Evolutionary conservation across 441 rosid species (phyloP).

Genomic region (Adansonia grandidieri): DNA sequence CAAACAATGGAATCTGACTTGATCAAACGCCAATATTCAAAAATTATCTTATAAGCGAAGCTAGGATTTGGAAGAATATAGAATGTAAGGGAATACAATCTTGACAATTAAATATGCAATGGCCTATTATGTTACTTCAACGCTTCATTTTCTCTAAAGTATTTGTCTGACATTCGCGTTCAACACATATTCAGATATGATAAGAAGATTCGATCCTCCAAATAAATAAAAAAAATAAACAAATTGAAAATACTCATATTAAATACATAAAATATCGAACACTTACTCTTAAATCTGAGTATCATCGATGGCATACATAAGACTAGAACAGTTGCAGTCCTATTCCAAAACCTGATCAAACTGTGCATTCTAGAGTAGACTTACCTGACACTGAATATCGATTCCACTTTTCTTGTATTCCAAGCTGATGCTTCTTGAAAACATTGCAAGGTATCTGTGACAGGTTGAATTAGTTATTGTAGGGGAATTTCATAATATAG

Average conservation of each 20-base stretch:
- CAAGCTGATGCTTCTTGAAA: constrained; percentile 36
- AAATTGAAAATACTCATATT: no score
- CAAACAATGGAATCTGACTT: background rate
- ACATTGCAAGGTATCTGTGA: constrained; percentile 36
- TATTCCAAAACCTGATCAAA: background rate
- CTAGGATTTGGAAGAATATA: background rate
- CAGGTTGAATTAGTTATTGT: background rate
- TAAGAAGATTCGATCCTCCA: no score
- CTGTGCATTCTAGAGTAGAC: constrained; percentile 8
- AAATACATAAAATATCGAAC: no score
- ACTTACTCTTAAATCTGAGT: no score
- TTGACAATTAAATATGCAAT: background rate
- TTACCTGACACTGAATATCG: constrained; percentile 46
- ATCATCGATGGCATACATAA: background rate
- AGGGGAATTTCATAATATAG: no score
- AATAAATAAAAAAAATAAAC: no score
- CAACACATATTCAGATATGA: no score
- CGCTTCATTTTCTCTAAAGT: no score
- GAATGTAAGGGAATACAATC: background rate
- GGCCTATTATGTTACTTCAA: background rate
- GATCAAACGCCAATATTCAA: background rate
- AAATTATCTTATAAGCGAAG: background rate
- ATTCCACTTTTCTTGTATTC: constrained; percentile 42
- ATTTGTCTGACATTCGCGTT: no score
- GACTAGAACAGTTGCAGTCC: background rate